Evolutionary conservation across 257 asterid species (phyloP).

Genomic region (Nicotiana obtusifolia): DNA sequence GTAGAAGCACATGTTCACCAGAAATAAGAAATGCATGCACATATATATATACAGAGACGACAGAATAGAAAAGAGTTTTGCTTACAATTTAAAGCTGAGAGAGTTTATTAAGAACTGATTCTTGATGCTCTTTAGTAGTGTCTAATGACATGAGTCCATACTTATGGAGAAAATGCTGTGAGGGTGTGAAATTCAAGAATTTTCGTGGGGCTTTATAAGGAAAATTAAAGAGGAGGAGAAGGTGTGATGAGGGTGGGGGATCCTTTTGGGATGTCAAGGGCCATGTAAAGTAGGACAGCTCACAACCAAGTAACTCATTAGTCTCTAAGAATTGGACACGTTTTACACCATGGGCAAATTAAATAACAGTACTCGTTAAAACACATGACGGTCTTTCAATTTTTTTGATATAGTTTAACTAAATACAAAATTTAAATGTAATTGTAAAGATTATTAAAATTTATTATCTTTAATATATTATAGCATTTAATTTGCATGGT

Average conservation of each 20-base stretch:
- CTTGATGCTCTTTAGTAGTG: background rate
- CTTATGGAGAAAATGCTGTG: background rate
- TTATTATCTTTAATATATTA: background rate
- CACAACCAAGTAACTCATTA: background rate
- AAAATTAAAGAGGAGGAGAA: background rate
- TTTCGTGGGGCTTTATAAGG: background rate
- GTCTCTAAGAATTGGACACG: background rate
- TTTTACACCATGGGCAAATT: background rate
- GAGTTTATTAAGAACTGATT: background rate
- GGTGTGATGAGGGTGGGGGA: background rate
- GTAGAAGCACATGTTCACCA: background rate
- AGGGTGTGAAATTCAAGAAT: background rate
- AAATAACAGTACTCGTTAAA: background rate
- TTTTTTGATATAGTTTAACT: background rate
- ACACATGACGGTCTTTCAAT: background rate
- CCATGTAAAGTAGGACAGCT: background rate
- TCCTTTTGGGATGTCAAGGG: background rate
- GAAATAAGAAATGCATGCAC: background rate
- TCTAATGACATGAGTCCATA: background rate
- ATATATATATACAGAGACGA: background rate
- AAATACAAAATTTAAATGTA: too few species aligned
- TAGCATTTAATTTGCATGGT: background rate
- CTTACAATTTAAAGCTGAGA: background rate
- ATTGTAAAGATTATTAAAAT: background rate
- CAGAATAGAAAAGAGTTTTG: background rate